phyloP scores from a whole-genome alignment of 2,329 filamentous ascomycete genomes.

The Alternaria sp. region DNA sequence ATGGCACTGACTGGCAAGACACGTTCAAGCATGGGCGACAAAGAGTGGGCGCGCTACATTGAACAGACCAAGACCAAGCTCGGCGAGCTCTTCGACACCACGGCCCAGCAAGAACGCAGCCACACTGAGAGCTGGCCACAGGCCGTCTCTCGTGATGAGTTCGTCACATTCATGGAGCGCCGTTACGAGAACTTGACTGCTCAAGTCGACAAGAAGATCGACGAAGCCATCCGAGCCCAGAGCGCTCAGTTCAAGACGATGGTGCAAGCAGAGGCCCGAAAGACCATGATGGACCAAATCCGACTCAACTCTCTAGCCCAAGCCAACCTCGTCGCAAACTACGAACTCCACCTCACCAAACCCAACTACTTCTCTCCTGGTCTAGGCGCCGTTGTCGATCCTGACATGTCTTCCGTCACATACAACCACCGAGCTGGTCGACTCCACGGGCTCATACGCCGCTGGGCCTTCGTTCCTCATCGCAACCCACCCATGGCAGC shows the following conservation, averaged over 20 bases:
- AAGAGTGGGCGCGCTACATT: slow-evolving; percentile 61
- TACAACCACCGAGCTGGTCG: slow-evolving; percentile 21
- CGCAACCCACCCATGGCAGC: slow-evolving; percentile 60
- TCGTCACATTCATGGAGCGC: slow-evolving; percentile 48
- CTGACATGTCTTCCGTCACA: slow-evolving; percentile 63
- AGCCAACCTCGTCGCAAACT: slow-evolving; percentile 40
- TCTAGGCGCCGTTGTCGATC: slow-evolving; percentile 70
- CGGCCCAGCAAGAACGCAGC: slow-evolving; percentile 5
- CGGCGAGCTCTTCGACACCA: slow-evolving; percentile 30
- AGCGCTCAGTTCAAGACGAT: slow-evolving; percentile 23
- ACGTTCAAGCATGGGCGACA: slow-evolving; percentile 50
- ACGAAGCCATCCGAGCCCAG: slow-evolving; percentile 23
- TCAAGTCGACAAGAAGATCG: slow-evolving; percentile 34
- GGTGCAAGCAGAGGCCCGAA: slow-evolving; percentile 31
- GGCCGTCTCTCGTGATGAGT: slow-evolving; percentile 57
- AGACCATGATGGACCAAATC: slow-evolving; percentile 41
- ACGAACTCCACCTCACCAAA: slow-evolving; percentile 40
- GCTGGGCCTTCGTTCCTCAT: slow-evolving; percentile 24
- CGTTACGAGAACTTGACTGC: slow-evolving; percentile 27
- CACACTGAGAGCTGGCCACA: slow-evolving; percentile 12
- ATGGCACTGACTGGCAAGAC: slow-evolving; percentile 66
- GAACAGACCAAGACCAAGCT: slow-evolving; percentile 55
- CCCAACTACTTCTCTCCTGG: slow-evolving; percentile 77
- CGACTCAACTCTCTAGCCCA: slow-evolving; percentile 40
- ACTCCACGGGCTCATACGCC: slow-evolving; percentile 4